Conservation (phyloP, 2,329 filamentous ascomycete genomes). For the Alternaria novae-zelandiae region DNA sequence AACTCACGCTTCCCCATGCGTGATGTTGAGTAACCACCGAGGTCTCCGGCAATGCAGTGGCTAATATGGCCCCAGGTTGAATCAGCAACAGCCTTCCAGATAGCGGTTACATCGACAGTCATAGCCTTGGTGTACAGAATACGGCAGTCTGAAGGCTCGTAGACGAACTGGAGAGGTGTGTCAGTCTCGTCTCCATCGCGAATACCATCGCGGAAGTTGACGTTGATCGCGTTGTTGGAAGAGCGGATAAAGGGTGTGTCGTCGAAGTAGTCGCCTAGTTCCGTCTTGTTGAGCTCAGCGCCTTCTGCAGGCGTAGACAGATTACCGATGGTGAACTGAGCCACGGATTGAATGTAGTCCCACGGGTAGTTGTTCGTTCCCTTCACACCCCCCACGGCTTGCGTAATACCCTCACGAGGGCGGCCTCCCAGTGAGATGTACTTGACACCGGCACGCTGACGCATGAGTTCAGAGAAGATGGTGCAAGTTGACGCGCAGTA, state of each 20-base stretch:
- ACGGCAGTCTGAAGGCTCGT: slow-evolving; percentile 67
- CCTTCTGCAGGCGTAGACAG: slow-evolving; percentile 33
- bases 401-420: slow-evolving; percentile 59
- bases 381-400: slow-evolving; percentile 67
- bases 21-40: slow-evolving; percentile 24
- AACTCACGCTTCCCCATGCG: slow-evolving; percentile 33
- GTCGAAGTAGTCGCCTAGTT: slow-evolving; percentile 42
- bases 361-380: slow-evolving; percentile 54
- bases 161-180: slow-evolving; percentile 66
- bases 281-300: slow-evolving; percentile 36
- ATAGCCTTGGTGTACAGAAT: slow-evolving; percentile 66
- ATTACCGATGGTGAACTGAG: slow-evolving; percentile 27
- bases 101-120: slow-evolving; percentile 57
- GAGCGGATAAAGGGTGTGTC: slow-evolving; percentile 39
- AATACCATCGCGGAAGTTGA: slow-evolving; percentile 52
- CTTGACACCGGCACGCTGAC: slow-evolving; percentile 59
- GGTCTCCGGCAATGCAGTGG: slow-evolving; percentile 42
- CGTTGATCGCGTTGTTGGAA: slow-evolving; percentile 33
- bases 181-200: slow-evolving; percentile 50
- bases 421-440: slow-evolving; percentile 67
- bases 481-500: slow-evolving; percentile 67
- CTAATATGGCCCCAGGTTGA: slow-evolving; percentile 40
- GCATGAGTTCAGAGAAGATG: slow-evolving; percentile 63
- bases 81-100: slow-evolving; percentile 59
- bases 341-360: slow-evolving; percentile 39